These are phyloP conservation scores for Bryoglossum gracile DNA, from an alignment of 495 filamentous ascomycete genomes.

Conservation along the genomic window DNA sequence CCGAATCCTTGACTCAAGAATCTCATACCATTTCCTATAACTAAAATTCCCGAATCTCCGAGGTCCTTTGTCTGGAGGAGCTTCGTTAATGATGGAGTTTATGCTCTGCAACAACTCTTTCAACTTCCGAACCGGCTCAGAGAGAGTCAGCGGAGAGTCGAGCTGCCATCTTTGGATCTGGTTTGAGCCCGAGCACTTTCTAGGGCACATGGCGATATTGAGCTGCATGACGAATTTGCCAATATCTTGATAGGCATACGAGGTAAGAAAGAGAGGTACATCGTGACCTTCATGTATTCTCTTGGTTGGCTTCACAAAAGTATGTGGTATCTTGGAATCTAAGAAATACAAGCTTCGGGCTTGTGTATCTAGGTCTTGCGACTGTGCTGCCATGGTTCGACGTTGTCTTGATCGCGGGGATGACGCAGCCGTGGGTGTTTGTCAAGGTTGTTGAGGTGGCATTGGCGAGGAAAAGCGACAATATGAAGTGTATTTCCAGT, in stretches of 20 bases:
- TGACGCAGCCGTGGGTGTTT: not conserved
- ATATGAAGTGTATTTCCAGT: not conserved
- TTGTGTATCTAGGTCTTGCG: not conserved
- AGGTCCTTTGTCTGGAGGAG: slow-evolving; percentile 76
- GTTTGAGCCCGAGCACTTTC: slow-evolving; percentile 22
- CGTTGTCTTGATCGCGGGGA: not conserved
- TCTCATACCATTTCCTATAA: slow-evolving; percentile 74
- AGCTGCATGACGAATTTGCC: slow-evolving; percentile 82
- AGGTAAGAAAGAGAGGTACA: slow-evolving; percentile 66
- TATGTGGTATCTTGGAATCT: slow-evolving; percentile 13
- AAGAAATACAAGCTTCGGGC: slow-evolving; percentile 11
- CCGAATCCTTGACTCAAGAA: slow-evolving; percentile 52
- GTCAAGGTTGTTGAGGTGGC: no score
- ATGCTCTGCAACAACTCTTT: slow-evolving; percentile 53
- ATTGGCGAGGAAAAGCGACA: no score
- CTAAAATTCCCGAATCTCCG: slow-evolving; percentile 86
- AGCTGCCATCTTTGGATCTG: slow-evolving; percentile 47
- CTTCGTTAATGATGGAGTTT: slow-evolving; percentile 62
- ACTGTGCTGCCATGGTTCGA: not conserved
- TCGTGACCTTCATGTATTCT: slow-evolving; percentile 75
- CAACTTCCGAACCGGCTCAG: slow-evolving; percentile 53
- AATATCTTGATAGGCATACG: slow-evolving; percentile 78
- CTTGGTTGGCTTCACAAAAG: slow-evolving; percentile 42
- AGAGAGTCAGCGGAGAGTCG: slow-evolving; percentile 34
- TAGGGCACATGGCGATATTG: slow-evolving; percentile 79